Evolutionary conservation across 2,329 filamentous ascomycete genomes (phyloP).

Genomic region (Penicillium sp.): DNA sequence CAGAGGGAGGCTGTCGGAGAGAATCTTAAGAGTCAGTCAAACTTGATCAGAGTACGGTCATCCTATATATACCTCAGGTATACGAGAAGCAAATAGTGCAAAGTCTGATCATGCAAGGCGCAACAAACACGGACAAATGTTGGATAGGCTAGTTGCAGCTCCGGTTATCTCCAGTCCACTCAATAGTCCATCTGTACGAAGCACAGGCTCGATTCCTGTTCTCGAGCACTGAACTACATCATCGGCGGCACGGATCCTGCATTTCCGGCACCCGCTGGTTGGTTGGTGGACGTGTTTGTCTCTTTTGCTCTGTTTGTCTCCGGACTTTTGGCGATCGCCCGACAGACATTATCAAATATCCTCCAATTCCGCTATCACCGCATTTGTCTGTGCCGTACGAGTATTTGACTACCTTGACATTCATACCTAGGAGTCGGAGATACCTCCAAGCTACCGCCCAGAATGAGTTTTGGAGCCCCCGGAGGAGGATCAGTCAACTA

Average conservation of each 20-base stretch:
- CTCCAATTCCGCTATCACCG: background rate
- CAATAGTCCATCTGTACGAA: constrained; percentile 4
- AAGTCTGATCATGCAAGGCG: background rate
- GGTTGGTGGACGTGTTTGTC: constrained; percentile 24
- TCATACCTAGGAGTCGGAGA: background rate
- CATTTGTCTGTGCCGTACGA: background rate
- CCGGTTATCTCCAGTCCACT: constrained; percentile 5
- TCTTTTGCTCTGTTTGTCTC: constrained; percentile 35
- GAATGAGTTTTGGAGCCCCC: constrained; percentile 67
- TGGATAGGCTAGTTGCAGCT: background rate
- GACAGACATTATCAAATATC: background rate
- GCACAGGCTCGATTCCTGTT: background rate
- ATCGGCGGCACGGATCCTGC: constrained; percentile 4
- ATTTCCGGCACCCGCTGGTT: constrained; percentile 13
- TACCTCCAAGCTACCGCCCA: background rate
- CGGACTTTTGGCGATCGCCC: constrained; percentile 3
- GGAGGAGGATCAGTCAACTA: constrained; percentile 64
- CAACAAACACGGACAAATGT: background rate
- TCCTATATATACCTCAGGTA: background rate
- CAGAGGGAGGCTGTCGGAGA: too few relatives aligned
- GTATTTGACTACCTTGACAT: background rate
- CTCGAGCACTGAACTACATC: constrained; percentile 12
- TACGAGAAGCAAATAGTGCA: background rate
- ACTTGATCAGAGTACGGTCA: too few relatives aligned
- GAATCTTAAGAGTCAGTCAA: too few relatives aligned